Base-by-base conservation (phyloP, 768 basidiomycete genomes). In the Rhodotorula taiwanensis region DNA sequence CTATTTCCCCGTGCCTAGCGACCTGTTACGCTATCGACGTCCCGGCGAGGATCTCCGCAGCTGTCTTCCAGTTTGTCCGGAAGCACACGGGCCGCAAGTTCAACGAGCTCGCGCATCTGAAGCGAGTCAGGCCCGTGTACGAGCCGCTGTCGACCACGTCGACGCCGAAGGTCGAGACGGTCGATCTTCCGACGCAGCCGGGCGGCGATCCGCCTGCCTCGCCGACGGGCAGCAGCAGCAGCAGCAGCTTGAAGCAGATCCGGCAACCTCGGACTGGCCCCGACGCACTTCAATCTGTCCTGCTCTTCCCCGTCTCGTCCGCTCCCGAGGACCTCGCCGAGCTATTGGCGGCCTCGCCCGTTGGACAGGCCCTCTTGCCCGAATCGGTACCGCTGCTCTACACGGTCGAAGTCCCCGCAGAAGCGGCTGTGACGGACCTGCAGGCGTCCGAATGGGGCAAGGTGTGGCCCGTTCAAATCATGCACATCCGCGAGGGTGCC, bases 391-490 rank as follows among this genome's bases (percentile, higher is more conserved):
- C 57, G n/a, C 13, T 4, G 42, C 31, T 54, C 2, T 64, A 64
- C 41, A 18, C 52, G 69, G 82, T 84, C 70, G 80, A 81, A 3
- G 68, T 81, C 0, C 80, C 78, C 25, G 79, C 81, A 25, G 77
- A 88, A 58, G 79, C 80, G 51, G 86, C 82, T 67, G 76, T 85
- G 82, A 74, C 57, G 77, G 73, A 65, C 33, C n/a, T 44, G 56
- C 67, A 71, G 52, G 64, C 58, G 9, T 25, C 60, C n/a, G 64
- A 73, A 55, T 74, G 71, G 69, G 64, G 56, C 45, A 52, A 48
- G 34, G 76, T 88, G n/a, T 98, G 94, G 94, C 94, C 94, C 6
- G 66, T 70, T 0, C 80, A 81, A 39, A 80, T 70, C 8, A 65
- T 68, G 83, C 64, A 88, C 83, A 86, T 87, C 61, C 76, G 70